A percentile compares a stretch with the other conserved stretches of the same genome.
phyloP scores from a whole-genome alignment of 1,139 yeast genomes.

The Wickerhamomyces sp. region DNA sequence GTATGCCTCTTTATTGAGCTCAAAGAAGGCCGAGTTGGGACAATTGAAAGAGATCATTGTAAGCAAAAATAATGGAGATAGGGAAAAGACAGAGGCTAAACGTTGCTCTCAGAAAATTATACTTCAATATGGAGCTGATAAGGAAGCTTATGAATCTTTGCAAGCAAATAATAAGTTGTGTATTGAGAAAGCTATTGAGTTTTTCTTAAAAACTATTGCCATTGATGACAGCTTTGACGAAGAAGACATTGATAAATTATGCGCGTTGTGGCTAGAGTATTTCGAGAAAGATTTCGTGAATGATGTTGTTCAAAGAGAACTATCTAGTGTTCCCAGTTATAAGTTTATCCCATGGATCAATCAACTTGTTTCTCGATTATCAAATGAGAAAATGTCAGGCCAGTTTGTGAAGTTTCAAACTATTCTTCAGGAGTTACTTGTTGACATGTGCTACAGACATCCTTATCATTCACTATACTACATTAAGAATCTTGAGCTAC shows the following conservation, averaged over 20 bases:
- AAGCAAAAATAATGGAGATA: conserved; percentile 34
- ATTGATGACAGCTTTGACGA: conserved; percentile 43
- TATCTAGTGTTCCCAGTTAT: conserved; percentile 45
- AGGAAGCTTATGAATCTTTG: conserved; percentile 39
- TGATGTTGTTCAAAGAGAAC: conserved; percentile 29
- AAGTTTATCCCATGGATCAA: conserved; percentile 78
- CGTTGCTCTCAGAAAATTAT: conserved; percentile 46
- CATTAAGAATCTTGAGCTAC: conserved; percentile 51
- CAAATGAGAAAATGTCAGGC: conserved; percentile 34
- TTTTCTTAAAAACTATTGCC: conserved; percentile 52
- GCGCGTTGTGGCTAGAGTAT: conserved; percentile 81
- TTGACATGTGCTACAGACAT: conserved; percentile 50
- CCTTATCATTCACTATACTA: conserved; percentile 79
- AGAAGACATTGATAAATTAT: conserved; percentile 69
- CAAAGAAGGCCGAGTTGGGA: conserved; percentile 36
- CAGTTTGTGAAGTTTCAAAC: conserved; percentile 44
- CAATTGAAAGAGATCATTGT: conserved; percentile 40
- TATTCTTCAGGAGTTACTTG: conserved; percentile 46
- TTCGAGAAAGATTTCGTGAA: conserved; percentile 41
- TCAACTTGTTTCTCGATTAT: conserved; percentile 73
- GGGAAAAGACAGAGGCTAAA: conserved; percentile 46
- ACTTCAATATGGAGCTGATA: conserved; percentile 46
- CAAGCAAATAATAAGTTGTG: conserved; percentile 38
- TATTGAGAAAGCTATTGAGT: conserved; percentile 52
- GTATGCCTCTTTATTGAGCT: conserved; percentile 34